Evolutionary conservation across 306 rosid species (phyloP).

Genomic region (Lathyrus tuberosus): DNA sequence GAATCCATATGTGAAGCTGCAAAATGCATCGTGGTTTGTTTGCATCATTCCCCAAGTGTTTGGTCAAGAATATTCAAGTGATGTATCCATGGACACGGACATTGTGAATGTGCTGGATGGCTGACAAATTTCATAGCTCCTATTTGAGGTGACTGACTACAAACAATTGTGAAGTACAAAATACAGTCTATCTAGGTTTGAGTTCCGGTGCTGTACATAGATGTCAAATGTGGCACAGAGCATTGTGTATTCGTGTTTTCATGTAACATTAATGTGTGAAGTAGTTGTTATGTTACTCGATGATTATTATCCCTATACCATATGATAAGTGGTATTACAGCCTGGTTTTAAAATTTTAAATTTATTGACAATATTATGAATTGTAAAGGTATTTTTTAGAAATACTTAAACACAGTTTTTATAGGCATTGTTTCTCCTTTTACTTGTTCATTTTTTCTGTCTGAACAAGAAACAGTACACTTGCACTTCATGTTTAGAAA

Average conservation of each 20-base stretch:
- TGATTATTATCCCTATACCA: slow-evolving; percentile 47
- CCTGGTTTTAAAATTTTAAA: slow-evolving; percentile 36
- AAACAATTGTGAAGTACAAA: slow-evolving; percentile 55
- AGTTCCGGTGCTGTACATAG: slow-evolving; percentile 78
- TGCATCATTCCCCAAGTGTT: slow-evolving; percentile 42
- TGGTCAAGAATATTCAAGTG: slow-evolving; percentile 48
- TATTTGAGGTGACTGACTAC: slow-evolving; percentile 69
- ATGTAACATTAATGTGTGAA: slow-evolving; percentile 65
- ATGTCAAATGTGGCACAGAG: slow-evolving; percentile 56
- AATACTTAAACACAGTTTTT: slow-evolving; percentile 38
- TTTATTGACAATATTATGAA: slow-evolving; percentile 45
- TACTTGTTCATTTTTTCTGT: slow-evolving; percentile 30
- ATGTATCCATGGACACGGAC: slow-evolving; percentile 45
- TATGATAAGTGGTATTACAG: slow-evolving; percentile 42
- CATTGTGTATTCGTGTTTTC: slow-evolving; percentile 60
- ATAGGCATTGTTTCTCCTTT: slow-evolving; percentile 28
- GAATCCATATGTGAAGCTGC: slow-evolving; percentile 53
- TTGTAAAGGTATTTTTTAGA: slow-evolving; percentile 40
- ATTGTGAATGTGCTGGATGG: slow-evolving; percentile 46
- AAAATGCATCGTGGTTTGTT: slow-evolving; percentile 45
- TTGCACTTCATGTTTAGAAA: slow-evolving; percentile 35
- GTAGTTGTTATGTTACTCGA: slow-evolving; percentile 46
- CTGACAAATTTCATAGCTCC: slow-evolving; percentile 52
- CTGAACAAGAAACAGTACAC: slow-evolving; percentile 11
- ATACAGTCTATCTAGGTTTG: slow-evolving; percentile 59